Percentiles rank a stretch among this genome's conserved stretches.
Evolutionary conservation across 2,329 filamentous ascomycete species (phyloP).

Genomic region (Ceratocystis huliohia): DNA sequence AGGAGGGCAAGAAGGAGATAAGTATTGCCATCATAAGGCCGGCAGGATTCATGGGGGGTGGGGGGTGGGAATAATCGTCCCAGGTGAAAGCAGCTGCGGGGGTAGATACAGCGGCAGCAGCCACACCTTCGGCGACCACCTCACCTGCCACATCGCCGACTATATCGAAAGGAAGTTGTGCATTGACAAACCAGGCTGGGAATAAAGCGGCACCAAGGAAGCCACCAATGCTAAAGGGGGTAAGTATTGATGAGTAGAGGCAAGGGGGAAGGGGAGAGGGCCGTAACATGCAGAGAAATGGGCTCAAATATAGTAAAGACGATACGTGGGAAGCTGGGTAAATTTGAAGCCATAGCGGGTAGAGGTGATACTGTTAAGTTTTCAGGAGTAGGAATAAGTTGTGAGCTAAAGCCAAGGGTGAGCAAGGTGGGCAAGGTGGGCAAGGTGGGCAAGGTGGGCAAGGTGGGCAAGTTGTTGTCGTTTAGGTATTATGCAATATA

Average conservation of each 20-base stretch:
- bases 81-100: slow-evolving; percentile 24
- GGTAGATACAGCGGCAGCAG: slow-evolving; percentile 24
- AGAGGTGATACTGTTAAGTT: no score
- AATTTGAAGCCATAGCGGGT: slow-evolving; percentile 43
- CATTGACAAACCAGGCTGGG: slow-evolving; percentile 49
- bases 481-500: no score
- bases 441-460: no score
- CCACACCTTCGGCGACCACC: no score
- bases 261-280: background rate
- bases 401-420: no score
- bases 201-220: slow-evolving; percentile 43
- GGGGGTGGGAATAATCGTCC: no score
- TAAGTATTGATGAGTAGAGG: background rate
- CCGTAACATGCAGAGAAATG: slow-evolving; percentile 45
- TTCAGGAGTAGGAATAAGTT: no score
- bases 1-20: slow-evolving; percentile 55
- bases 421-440: no score
- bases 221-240: slow-evolving; percentile 41
- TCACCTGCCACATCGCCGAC: no score
- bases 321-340: slow-evolving; percentile 51
- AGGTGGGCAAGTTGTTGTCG: no score
- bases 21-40: slow-evolving; percentile 49
- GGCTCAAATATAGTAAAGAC: slow-evolving; percentile 59
- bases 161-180: slow-evolving; percentile 39
- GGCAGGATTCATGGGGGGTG: slow-evolving; percentile 27